Evolutionary conservation across 768 basidiomycete species (phyloP), one percentile per base, ranked within the genome.

Genomic region (Botryobasidium botryosum): DNA sequence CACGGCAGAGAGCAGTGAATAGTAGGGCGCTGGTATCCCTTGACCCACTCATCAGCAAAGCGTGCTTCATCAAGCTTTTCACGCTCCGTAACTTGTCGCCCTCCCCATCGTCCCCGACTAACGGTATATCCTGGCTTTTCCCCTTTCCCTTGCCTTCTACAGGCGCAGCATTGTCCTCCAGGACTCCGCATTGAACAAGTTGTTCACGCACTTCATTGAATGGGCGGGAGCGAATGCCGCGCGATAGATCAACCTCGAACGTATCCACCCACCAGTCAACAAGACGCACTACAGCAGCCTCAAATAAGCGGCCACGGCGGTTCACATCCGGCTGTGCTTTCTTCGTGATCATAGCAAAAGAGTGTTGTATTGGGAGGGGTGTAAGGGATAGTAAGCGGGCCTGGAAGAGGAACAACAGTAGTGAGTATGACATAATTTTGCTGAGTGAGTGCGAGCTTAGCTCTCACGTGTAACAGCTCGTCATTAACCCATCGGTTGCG

Each of bases 61-160:
- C 80, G 57, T 91, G 87, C 57, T 94, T 96, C 84, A 91, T 90
- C 31, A 96, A 67, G 51, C 85, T 88, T 57, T 91, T 90, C 12
- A 69, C 65, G 41, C 76, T 78, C 37, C 78, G 69, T 24, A 94
- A 72, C 2, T 66, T 56, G 59, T 92, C 91, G 29, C 69, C 68
- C 7, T 74, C 75, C 26, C 57, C 55, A 27, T 60, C 57, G 23
- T 72, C 62, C 32, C 56, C 47, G 15, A 15, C 65, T n/a, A n/a
- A n/a, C n/a, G n/a, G n/a, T n/a, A n/a, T n/a, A 47, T 72, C 61
- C 10, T 74, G 60, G 66, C 24, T 64, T 52, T 41, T 52, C 52
- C 54, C 21, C 54, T 51, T 35, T 46, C 52, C 49, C 59, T 59
- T 49, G 21, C 24, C 24, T 10, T 33, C 26, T 55, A 52, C 17